Evolutionary conservation across 2,329 filamentous ascomycete species (phyloP), one percentile per base, ranked within the genome.

Genomic region (Microdochium paspali): DNA sequence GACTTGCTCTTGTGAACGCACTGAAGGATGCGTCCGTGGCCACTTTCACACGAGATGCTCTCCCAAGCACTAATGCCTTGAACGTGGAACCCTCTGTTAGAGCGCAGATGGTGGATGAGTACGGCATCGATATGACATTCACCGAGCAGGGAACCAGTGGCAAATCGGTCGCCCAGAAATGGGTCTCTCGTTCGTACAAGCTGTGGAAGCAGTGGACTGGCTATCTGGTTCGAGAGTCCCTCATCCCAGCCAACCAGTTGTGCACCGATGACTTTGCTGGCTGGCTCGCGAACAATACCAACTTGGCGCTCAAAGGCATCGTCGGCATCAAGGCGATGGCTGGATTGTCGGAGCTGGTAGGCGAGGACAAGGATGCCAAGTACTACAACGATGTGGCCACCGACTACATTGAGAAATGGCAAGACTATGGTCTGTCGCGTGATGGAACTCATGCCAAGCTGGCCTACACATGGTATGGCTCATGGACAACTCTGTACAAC

Each of bases 401-500:
- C 28, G 68, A 71, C 2, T 89, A 88, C 59, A 76, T 89, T 53
- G 68, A 74, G 48, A 82, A 85, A 57, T 90, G 86, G 86, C 77
- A 87, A 59, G 74, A 79, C 44, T 78, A 77, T 50, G 85, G 78
- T 46, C 80, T 88, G 56, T 85, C 83, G 5, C 74, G 83, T 25
- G 85, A 90, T 58, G 74, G 77, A 43, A 79, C 79, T 0, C 85
- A 89, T 59, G 84, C 85, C 24, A 90, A 90, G 62, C 69, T 91
- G 25, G 82, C 85, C 3, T 91, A 91, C 60, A 77, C 87, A 51
- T 90, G 85, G 85, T 85, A 85, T 54, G 85, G 85, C 13, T 87
- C 84, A 45, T 90, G 86, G 85, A 89, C 86, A 6, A 89, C 85
- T 0, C 72, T 90, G 21, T 90, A 90, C 65, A 88, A 87, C 54